Percentiles rank a stretch among this genome's conserved stretches.
phyloP scores from a whole-genome alignment of 2,329 filamentous ascomycete species.

The Cadophora malorum region DNA sequence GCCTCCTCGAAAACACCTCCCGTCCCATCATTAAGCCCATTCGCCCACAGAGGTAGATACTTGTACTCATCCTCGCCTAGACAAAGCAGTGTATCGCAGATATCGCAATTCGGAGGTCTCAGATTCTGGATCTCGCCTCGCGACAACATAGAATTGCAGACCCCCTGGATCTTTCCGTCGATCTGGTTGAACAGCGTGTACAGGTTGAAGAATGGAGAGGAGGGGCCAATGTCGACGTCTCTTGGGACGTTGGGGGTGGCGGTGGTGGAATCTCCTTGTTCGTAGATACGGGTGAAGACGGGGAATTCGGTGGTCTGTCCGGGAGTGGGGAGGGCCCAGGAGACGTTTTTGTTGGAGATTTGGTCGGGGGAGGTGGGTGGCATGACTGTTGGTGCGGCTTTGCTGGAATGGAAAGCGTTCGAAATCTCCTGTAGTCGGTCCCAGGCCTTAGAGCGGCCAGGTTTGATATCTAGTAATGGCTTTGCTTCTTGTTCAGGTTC shows the following conservation, averaged over 20 bases:
- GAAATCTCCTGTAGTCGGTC: not conserved
- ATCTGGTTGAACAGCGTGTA: slow-evolving; percentile 27
- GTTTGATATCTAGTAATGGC: not conserved
- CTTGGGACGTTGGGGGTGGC: not conserved
- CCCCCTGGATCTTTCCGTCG: not conserved
- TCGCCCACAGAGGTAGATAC: slow-evolving; percentile 71
- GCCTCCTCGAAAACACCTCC: slow-evolving; percentile 54
- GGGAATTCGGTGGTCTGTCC: not conserved
- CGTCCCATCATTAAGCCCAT: slow-evolving; percentile 58
- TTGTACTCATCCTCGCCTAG: slow-evolving; percentile 64
- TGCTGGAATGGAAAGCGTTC: not conserved
- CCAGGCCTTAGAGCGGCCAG: not conserved
- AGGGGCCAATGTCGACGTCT: not conserved
- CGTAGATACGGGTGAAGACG: not conserved
- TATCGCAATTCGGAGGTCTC: slow-evolving; percentile 16
- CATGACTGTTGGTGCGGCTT: not conserved
- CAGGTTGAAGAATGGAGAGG: slow-evolving; percentile 27
- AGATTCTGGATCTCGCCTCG: slow-evolving; percentile 17
- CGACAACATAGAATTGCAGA: slow-evolving; percentile 20
- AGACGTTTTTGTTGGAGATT: not conserved
- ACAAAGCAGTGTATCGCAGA: slow-evolving; percentile 55
- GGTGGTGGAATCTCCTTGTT: not conserved
- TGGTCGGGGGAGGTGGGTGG: not conserved
- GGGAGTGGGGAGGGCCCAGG: not conserved
- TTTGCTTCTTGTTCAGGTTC: not conserved